Base-by-base conservation (phyloP, 1,139 yeast species). In the Hyphopichia pseudoburtonii region DNA sequence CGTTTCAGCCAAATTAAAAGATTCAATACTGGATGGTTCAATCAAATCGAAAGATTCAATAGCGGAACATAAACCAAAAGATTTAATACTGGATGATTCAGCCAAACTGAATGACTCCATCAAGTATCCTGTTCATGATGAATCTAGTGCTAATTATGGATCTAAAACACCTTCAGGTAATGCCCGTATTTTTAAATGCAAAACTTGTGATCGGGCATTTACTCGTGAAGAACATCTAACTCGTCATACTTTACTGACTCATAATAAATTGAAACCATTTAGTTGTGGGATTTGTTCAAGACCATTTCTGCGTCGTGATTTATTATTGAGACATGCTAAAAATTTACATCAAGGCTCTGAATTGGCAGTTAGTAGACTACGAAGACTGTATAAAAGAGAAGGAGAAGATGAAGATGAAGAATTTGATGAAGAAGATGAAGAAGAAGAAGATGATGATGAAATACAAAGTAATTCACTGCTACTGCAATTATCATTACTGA, bases 171-270 rank as follows among this genome's bases (percentile, higher is more conserved):
- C 74, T 10, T 57, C 68, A 16, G 77, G 77, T 2, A 70, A 71
- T 46, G 65, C 76, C 16, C 54, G 77, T 34, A 58, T 71, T 24
- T 70, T 55, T 48, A 67, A 67, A 42, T 71, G 77, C 49, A 54
- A 57, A 29, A 65, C 67, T 38, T 71, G 77, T 47, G 57, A 64
- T 37, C 56, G 75, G 30, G 76, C 77, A 4, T 71, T 71, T 49
- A 71, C 76, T 17, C 52, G 77, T 42, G 76, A 71, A 48, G 77
- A 71, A 46, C 77, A 71, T 44, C 54, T 71, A 34, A 67, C 75
- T 15, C 54, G 77, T 40, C 77, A 71, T 44, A 62, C 70, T 14
- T 52, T 68, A 32, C 63, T 66, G 37, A 71, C 77, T 10, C 77
- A 71, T 45, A 70, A 71, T 51, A 70, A 70, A 42, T 55, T 70